phyloP scores from a whole-genome alignment of 163 green algal species.

The Volvox carteri region DNA sequence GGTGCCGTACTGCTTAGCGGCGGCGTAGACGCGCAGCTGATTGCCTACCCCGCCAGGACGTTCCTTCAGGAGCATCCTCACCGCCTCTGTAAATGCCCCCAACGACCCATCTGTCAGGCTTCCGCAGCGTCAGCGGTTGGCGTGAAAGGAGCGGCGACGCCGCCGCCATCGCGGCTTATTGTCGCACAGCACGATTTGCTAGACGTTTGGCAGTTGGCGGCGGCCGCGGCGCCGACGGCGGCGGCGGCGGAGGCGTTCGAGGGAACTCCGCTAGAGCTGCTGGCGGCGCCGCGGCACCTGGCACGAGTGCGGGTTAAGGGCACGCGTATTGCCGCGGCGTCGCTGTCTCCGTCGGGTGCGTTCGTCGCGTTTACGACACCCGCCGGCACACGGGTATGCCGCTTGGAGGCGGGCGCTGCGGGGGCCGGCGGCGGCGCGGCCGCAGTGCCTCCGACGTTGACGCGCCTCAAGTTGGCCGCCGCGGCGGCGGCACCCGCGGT shows the following conservation, averaged over 20 bases:
- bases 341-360: conserved; percentile 78
- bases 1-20: conserved; percentile 83
- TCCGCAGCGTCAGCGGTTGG: neutral
- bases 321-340: conserved; percentile 63
- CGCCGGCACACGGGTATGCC: conserved; percentile 66
- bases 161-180: conserved; percentile 65
- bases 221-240: neutral
- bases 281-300: conserved; percentile 67
- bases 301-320: conserved; percentile 61
- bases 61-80: conserved; percentile 84
- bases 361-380: conserved; percentile 73
- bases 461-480: conserved; percentile 39
- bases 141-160: neutral
- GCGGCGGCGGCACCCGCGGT: neutral
- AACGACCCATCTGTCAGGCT: conserved; percentile 57
- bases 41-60: conserved; percentile 79
- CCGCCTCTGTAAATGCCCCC: conserved; percentile 58
- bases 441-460: neutral
- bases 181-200: conserved; percentile 61
- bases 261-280: conserved; percentile 60
- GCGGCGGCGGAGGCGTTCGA: conserved; percentile 46
- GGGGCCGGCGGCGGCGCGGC: neutral
- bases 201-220: conserved; percentile 79
- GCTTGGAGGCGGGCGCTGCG: conserved; percentile 48
- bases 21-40: conserved; percentile 91